Percentiles rank a stretch among this genome's conserved stretches.
Conservation (phyloP, 768 basidiomycete species). For the Kwoniella sp. region DNA sequence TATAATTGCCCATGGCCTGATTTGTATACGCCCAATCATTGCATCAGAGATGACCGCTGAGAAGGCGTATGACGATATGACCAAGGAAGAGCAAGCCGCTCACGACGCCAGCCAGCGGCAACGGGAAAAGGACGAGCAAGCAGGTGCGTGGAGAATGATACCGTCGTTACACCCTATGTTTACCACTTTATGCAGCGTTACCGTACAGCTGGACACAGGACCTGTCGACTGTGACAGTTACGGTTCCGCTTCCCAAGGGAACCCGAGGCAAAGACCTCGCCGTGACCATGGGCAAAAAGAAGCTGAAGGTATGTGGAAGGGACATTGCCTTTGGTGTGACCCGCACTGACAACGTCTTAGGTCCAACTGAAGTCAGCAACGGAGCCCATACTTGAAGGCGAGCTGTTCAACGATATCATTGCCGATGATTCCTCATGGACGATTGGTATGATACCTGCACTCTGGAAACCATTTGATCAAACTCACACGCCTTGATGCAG, state of each 20-base stretch:
- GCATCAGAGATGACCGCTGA: too few species aligned
- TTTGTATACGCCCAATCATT: too few species aligned
- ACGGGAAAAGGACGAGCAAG: slow-evolving; percentile 75
- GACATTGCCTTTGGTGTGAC: too few species aligned
- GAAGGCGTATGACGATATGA: slow-evolving; percentile 65
- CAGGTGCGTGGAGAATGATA: slow-evolving; percentile 56
- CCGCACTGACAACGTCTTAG: too few species aligned
- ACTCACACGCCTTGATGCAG: slow-evolving; percentile 7
- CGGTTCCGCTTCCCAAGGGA: slow-evolving; percentile 78
- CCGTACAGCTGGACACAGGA: slow-evolving; percentile 92
- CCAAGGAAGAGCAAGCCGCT: slow-evolving; percentile 68
- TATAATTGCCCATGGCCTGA: too few species aligned
- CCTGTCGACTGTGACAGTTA: slow-evolving; percentile 76
- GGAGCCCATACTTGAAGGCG: slow-evolving; percentile 79
- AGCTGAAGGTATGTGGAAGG: slow-evolving; percentile 67
- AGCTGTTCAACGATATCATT: slow-evolving; percentile 88
- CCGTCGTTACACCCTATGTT: not conserved
- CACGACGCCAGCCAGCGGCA: slow-evolving; percentile 64
- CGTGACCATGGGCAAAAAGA: slow-evolving; percentile 74
- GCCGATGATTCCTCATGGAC: slow-evolving; percentile 98
- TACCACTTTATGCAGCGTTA: slow-evolving; percentile 57
- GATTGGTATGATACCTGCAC: slow-evolving; percentile 58
- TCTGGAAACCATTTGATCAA: not conserved
- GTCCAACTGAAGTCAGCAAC: slow-evolving; percentile 64
- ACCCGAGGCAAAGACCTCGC: slow-evolving; percentile 72